phyloP scores from a whole-genome alignment of 768 basidiomycete species.

The Termitomyces sp. region DNA sequence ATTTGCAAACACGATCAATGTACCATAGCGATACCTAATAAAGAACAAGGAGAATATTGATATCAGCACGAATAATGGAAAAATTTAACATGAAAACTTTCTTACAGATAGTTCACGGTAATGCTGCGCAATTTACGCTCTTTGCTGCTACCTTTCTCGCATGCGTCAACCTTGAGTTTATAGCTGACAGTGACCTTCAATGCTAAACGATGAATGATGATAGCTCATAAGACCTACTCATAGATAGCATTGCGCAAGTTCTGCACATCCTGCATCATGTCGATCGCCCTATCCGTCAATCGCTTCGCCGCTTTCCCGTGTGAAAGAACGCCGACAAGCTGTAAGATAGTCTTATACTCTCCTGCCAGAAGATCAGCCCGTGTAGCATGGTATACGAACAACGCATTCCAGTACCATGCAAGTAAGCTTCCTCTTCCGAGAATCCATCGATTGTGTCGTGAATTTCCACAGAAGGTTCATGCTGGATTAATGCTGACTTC shows the following conservation, averaged over 20 bases:
- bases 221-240: conserved; percentile 49
- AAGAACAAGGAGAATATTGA: neutral
- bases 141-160: conserved; percentile 73
- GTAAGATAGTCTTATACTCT: conserved; percentile 95
- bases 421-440: conserved; percentile 84
- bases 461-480: conserved; percentile 28
- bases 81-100: neutral
- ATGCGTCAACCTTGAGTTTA: conserved; percentile 84
- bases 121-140: conserved; percentile 67
- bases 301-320: conserved; percentile 92
- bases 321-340: conserved; percentile 87
- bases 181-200: conserved; percentile 45
- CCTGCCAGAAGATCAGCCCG: conserved; percentile 38
- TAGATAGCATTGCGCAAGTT: conserved; percentile 94
- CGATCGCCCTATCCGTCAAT: conserved; percentile 82
- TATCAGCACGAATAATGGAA: neutral
- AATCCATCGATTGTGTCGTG: conserved; percentile 77
- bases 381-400: neutral
- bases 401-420: conserved; percentile 51
- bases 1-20: conserved; percentile 91
- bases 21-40: conserved; percentile 77
- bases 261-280: conserved; percentile 94
- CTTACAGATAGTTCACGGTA: conserved; percentile 85
- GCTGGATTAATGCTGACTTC: conserved; percentile 31
- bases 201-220: neutral